These are phyloP conservation scores for Taphrina flavorubra DNA, from an alignment of 1,139 yeast species.

Conservation along the genomic window DNA sequence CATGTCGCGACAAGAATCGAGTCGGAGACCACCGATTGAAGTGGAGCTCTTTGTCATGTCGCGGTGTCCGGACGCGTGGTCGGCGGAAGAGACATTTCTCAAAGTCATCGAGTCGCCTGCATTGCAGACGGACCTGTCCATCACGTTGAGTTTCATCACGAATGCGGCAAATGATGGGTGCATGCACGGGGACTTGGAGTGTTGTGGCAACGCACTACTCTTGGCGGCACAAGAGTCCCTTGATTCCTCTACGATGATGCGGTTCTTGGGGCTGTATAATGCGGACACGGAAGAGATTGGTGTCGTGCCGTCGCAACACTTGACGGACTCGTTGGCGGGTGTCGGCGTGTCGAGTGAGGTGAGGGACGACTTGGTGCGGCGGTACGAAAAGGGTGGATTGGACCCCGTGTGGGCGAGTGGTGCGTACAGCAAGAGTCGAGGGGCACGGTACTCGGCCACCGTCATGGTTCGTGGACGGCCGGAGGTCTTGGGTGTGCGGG, in stretches of 20 bases:
- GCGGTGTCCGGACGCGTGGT: conserved; percentile 30
- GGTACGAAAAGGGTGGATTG: conserved; percentile 10
- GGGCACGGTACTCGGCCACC: conserved; percentile 27
- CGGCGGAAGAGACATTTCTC: conserved; percentile 14
- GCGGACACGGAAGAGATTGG: conserved; percentile 17
- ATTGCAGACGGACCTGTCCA: background rate
- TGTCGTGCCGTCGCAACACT: conserved; percentile 11
- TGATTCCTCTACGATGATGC: background rate
- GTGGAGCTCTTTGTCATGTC: conserved; percentile 35
- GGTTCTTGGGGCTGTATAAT: conserved; percentile 10
- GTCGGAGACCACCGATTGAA: background rate
- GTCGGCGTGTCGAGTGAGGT: background rate
- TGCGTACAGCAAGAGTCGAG: conserved; percentile 2
- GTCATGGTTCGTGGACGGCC: conserved; percentile 22
- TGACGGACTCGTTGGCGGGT: background rate
- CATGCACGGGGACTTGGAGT: conserved; percentile 34
- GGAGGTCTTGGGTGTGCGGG: conserved; percentile 21
- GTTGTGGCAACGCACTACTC: conserved; percentile 25
- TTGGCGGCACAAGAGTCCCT: conserved; percentile 10
- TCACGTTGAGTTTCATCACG: conserved; percentile 30
- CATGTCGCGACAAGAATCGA: background rate
- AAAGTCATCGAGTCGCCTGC: background rate
- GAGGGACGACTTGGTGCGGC: background rate
- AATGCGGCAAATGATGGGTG: conserved; percentile 25
- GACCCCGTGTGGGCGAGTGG: conserved; percentile 19